Evolutionary conservation across 2,329 filamentous ascomycete species (phyloP).

Genomic region (Fusarium goolgardi): DNA sequence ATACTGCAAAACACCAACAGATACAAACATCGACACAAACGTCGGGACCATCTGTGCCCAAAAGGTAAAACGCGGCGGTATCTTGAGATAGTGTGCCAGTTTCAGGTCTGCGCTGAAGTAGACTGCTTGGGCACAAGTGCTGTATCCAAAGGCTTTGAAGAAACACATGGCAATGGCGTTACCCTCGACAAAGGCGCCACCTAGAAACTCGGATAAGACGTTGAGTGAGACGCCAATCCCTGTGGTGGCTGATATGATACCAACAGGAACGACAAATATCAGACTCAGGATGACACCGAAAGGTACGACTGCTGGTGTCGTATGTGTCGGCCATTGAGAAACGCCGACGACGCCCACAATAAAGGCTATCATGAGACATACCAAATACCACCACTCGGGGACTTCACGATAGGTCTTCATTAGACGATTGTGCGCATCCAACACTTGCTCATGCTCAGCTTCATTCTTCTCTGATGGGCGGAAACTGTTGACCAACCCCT

Average conservation of each 20-base stretch:
- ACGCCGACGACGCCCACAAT: constrained; percentile 53
- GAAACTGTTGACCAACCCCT: constrained; percentile 47
- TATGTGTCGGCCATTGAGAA: constrained; percentile 57
- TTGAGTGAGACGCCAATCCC: constrained; percentile 57
- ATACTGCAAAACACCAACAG: constrained; percentile 53
- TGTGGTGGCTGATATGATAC: constrained; percentile 59
- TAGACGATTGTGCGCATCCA: constrained; percentile 59
- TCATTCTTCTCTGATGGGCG: constrained; percentile 44
- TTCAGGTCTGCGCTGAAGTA: constrained; percentile 53
- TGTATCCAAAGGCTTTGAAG: constrained; percentile 58
- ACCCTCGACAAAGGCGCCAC: constrained; percentile 56
- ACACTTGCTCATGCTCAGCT: constrained; percentile 34
- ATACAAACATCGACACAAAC: constrained; percentile 51
- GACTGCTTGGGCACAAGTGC: constrained; percentile 52
- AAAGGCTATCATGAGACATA: constrained; percentile 49
- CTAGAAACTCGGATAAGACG: constrained; percentile 61
- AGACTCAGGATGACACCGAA: constrained; percentile 57
- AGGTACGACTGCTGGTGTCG: constrained; percentile 56
- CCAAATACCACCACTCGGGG: constrained; percentile 61
- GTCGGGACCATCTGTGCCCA: constrained; percentile 52
- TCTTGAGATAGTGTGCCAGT: constrained; percentile 60
- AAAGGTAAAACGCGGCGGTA: constrained; percentile 53
- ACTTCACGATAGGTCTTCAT: constrained; percentile 61
- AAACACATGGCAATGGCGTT: constrained; percentile 61
- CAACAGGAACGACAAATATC: constrained; percentile 58